phyloP scores from a whole-genome alignment of 2,329 filamentous ascomycete genomes.

The Arthroderma uncinatum region DNA sequence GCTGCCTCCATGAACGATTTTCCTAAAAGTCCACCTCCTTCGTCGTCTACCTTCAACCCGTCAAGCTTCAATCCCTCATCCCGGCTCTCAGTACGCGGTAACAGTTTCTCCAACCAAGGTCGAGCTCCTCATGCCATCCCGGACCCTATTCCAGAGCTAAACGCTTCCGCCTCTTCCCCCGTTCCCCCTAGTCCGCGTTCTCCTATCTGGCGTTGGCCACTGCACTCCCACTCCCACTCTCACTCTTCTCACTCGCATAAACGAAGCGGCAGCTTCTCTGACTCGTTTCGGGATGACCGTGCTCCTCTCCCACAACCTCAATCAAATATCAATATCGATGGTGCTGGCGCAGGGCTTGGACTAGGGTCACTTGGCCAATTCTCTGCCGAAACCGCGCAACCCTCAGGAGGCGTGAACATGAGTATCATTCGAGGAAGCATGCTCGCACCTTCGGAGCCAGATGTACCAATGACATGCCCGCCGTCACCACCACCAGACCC shows the following conservation, averaged over 20 bases:
- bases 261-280: slow-evolving; percentile 75
- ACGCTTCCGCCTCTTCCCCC: slow-evolving; percentile 20
- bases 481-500: slow-evolving; percentile 34
- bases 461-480: slow-evolving; percentile 56
- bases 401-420: background rate
- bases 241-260: slow-evolving; percentile 46
- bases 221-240: slow-evolving; percentile 13
- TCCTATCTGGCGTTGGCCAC: slow-evolving; percentile 36
- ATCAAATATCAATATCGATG: slow-evolving; percentile 33
- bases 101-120: slow-evolving; percentile 18
- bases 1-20: background rate
- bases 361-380: slow-evolving; percentile 42
- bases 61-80: slow-evolving; percentile 20
- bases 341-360: slow-evolving; percentile 14
- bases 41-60: background rate
- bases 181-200: slow-evolving; percentile 22
- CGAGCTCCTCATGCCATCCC: slow-evolving; percentile 35
- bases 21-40: slow-evolving; percentile 24
- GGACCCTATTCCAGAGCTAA: slow-evolving; percentile 24
- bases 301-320: slow-evolving; percentile 41
- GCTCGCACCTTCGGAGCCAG: slow-evolving; percentile 69
- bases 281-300: slow-evolving; percentile 64
- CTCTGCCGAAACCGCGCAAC: slow-evolving; percentile 54
- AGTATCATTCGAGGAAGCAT: slow-evolving; percentile 80
- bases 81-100: background rate